Percentiles rank a stretch among this genome's conserved stretches.
Evolutionary conservation across 768 basidiomycete genomes (phyloP).

Genomic region (Suillus discolor): DNA sequence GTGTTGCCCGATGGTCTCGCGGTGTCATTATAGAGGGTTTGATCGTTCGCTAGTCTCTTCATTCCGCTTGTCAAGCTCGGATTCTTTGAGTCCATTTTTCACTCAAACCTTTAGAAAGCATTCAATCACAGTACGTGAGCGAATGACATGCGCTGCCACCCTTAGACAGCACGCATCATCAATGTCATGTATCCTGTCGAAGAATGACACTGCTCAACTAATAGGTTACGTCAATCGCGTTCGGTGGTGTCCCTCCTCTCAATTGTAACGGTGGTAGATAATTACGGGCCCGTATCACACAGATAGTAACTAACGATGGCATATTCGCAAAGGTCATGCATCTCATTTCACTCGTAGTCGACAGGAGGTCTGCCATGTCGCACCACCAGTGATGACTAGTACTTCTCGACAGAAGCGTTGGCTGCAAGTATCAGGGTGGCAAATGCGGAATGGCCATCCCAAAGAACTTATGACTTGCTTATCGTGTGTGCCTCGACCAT

Average conservation of each 20-base stretch:
- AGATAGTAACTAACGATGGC: background rate
- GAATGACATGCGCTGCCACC: background rate
- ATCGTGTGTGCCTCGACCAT: background rate
- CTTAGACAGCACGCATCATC: background rate
- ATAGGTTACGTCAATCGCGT: background rate
- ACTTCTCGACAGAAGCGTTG: background rate
- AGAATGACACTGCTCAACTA: background rate
- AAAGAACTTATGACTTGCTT: background rate
- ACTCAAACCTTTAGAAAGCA: background rate
- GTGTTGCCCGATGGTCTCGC: background rate
- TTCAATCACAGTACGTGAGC: background rate
- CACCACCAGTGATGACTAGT: background rate
- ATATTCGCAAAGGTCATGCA: background rate
- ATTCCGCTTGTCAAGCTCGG: background rate
- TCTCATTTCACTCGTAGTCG: background rate
- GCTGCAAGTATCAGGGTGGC: background rate
- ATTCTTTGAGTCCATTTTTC: background rate
- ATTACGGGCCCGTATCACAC: background rate
- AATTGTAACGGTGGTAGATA: background rate
- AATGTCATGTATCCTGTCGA: background rate
- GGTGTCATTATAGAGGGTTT: background rate
- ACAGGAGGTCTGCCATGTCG: background rate
- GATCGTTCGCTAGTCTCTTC: conserved; percentile 13
- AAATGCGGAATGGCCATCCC: background rate
- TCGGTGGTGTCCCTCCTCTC: background rate